Percentiles rank a stretch among this genome's conserved stretches.
These are phyloP conservation scores for Fusarium compactum DNA, from an alignment of 2,329 filamentous ascomycete genomes.

Conservation along the genomic window DNA sequence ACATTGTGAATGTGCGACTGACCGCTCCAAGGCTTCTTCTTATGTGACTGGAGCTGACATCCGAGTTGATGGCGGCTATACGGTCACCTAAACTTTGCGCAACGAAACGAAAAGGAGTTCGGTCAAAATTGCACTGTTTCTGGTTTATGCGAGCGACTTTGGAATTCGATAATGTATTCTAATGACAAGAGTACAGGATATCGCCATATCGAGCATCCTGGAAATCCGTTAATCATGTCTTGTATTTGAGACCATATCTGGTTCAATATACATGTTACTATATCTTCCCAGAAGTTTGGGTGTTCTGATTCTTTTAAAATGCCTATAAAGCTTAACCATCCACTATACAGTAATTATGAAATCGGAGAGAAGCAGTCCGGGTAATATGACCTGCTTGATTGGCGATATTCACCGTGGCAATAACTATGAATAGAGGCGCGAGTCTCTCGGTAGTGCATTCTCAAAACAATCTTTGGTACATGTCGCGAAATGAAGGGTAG, in stretches of 20 bases:
- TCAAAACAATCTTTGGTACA: not conserved
- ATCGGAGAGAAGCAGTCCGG: not conserved
- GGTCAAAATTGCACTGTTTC: constrained; percentile 7
- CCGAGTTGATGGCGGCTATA: constrained; percentile 89
- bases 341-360: not conserved
- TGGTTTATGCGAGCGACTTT: constrained; percentile 21
- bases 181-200: constrained; percentile 17
- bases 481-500: not conserved
- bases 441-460: not conserved
- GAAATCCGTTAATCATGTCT: not conserved
- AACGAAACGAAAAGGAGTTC: constrained; percentile 7
- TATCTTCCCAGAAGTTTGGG: not conserved
- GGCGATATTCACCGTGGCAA: not conserved
- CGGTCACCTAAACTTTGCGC: constrained; percentile 69
- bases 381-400: not conserved
- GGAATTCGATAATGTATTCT: constrained; percentile 35
- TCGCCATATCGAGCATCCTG: not conserved
- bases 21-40: constrained; percentile 63
- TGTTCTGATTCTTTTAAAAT: not conserved
- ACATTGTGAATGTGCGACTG: not conserved
- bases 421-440: not conserved
- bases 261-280: not conserved
- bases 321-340: not conserved
- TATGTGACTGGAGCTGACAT: constrained; percentile 82
- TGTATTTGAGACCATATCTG: not conserved